A percentile compares a stretch with the other conserved stretches of the same genome.
These are phyloP conservation scores for Colletotrichum viniferum DNA, from an alignment of 2,329 filamentous ascomycete genomes.

Conservation along the genomic window DNA sequence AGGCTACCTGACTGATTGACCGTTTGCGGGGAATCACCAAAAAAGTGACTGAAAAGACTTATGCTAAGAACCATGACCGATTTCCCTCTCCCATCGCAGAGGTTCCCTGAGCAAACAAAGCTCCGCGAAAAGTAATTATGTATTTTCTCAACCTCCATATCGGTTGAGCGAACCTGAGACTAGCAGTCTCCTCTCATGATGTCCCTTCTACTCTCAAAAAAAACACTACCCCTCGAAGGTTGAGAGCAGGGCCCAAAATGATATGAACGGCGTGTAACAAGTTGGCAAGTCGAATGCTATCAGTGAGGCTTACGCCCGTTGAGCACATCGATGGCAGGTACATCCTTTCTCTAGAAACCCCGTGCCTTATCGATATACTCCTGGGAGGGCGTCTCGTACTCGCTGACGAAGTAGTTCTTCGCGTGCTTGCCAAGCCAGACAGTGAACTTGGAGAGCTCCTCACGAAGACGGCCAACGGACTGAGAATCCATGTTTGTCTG, in stretches of 20 bases:
- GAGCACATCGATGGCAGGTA: background rate
- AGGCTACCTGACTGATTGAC: background rate
- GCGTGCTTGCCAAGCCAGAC: constrained; percentile 83
- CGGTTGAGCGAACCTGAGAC: background rate
- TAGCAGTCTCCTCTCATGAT: background rate
- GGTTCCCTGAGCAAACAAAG: background rate
- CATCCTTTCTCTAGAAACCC: constrained; percentile 36
- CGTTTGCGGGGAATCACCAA: background rate
- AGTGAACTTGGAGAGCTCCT: constrained; percentile 87
- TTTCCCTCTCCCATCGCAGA: background rate
- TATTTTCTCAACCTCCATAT: constrained; percentile 9
- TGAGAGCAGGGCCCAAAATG: background rate
- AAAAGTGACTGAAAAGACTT: background rate
- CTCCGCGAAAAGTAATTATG: background rate
- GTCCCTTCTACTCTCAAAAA: background rate
- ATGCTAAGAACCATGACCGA: background rate
- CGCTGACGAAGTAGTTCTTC: constrained; percentile 75
- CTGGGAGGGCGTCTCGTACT: constrained; percentile 75
- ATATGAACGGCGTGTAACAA: background rate
- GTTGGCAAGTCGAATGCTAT: background rate
- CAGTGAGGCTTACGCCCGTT: background rate
- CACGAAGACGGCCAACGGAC: constrained; percentile 84
- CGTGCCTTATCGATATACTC: constrained; percentile 75
- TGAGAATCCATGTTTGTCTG: constrained; percentile 98
- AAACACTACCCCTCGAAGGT: background rate